Evolutionary conservation across 2,329 filamentous ascomycete genomes (phyloP), one percentile per base, ranked within the genome.

Genomic region (Leptographium radiaticola): DNA sequence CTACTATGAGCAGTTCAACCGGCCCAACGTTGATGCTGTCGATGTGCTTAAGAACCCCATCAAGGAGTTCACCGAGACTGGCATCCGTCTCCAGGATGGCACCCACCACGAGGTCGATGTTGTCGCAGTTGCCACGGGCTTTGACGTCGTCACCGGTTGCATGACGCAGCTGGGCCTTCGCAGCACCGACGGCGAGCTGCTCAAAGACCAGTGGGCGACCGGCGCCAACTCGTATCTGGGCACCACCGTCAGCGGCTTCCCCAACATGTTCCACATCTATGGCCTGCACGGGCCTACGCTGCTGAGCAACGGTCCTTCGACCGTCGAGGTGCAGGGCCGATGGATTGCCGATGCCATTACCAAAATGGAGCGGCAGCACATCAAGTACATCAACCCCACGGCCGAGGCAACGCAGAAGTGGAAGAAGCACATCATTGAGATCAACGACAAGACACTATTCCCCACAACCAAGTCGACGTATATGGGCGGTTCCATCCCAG

Each of bases 251-350:
- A 61, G 62, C 49, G 71, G 70, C 15, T 76, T 71, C 49, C 73
- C 73, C 36, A 76, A 75, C 60, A 74, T 76, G 70, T 75, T 76
- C 63, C 67, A 72, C 58, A 66, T 75, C 49, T 81, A 80, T 60
- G 78, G 78, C 0, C 67, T 72, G 0, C 79, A 83, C n/a, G 75
- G 68, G 0, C 79, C 79, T 0, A 80, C 77, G 0, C 70, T 76
- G 0, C 66, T 81, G 6, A 64, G 69, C 60, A 83, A 82, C 58
- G 79, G 78, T 0, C 79, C 80, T 0, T 71, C 73, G 0, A 71
- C 68, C 1, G 71, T 75, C 9, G 75, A 81, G 57, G 60, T 77
- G 1, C 79, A 83, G 59, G 79, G 76, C 2, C 67, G 75, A 0
- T 82, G 76, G 76, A 74, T 81, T 53, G 67, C 69, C 16, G 71